A percentile compares a stretch with the other conserved stretches of the same genome.
phyloP scores from a whole-genome alignment of 306 rosid species.

The Cucumis cinereus region DNA sequence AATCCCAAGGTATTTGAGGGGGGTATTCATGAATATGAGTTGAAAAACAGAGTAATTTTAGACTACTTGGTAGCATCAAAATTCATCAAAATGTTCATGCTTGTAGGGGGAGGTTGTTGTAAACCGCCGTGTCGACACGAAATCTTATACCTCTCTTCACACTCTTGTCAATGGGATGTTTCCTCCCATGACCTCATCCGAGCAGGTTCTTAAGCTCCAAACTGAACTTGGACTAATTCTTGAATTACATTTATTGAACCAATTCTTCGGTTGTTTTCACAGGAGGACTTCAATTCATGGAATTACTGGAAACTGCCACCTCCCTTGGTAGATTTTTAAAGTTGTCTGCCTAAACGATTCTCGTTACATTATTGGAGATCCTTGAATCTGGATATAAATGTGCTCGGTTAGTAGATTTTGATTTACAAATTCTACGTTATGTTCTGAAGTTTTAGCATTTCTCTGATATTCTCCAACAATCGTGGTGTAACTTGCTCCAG shows the following conservation, averaged over 20 bases:
- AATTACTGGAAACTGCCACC: conserved; percentile 85
- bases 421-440: neutral
- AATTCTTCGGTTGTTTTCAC: conserved; percentile 7
- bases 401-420: neutral
- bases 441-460: neutral
- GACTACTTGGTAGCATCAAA: neutral
- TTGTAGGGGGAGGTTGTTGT: conserved; percentile 85
- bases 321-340: conserved; percentile 30
- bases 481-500: neutral
- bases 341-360: conserved; percentile 1
- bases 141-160: conserved; percentile 75
- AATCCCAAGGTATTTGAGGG: conserved; percentile 62
- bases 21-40: conserved; percentile 1
- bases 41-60: neutral
- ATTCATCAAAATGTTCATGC: neutral
- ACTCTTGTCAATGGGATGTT: conserved; percentile 87
- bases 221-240: conserved; percentile 13
- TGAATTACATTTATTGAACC: neutral
- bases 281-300: conserved; percentile 96
- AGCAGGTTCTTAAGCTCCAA: conserved; percentile 45
- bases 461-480: neutral
- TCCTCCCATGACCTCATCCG: conserved; percentile 46
- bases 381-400: neutral
- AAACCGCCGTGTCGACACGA: conserved; percentile 54
- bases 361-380: neutral